Conservation (phyloP, 495 filamentous ascomycete species). For the Hypoxylon intermedium region DNA sequence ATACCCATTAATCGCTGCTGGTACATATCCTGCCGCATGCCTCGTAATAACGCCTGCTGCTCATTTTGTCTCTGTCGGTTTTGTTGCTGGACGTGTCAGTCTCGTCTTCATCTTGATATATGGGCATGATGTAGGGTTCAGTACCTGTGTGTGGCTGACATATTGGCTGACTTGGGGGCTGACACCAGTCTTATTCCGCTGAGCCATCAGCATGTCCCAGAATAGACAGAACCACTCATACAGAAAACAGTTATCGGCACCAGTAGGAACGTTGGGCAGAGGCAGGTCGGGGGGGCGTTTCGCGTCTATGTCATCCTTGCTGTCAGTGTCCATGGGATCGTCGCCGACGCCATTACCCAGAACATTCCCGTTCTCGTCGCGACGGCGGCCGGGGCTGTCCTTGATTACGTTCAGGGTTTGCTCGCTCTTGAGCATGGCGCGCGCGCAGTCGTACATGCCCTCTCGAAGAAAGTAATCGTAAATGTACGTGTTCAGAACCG, state of each 20-base stretch:
- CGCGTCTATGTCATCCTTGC: constrained; percentile 74
- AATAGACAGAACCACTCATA: constrained; percentile 96
- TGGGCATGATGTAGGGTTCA: constrained; percentile 24
- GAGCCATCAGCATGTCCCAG: constrained; percentile 90
- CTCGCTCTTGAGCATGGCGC: constrained; percentile 71
- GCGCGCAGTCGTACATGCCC: constrained; percentile 79
- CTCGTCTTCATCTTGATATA: neutral
- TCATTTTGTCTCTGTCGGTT: constrained; percentile 68
- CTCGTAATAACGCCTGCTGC: constrained; percentile 73
- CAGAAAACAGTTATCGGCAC: constrained; percentile 77
- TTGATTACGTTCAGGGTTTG: constrained; percentile 61
- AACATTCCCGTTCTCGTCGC: constrained; percentile 67
- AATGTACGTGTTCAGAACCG: constrained; percentile 87
- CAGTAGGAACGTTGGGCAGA: constrained; percentile 67
- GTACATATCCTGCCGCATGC: constrained; percentile 64
- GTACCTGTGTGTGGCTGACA: constrained; percentile 83
- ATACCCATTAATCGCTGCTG: constrained; percentile 65
- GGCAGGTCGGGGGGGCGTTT: constrained; percentile 83
- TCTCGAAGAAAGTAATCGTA: constrained; percentile 94
- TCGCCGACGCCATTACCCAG: constrained; percentile 77
- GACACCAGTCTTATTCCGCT: constrained; percentile 66
- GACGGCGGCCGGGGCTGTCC: constrained; percentile 65
- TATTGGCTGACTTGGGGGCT: constrained; percentile 68
- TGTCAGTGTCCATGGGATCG: constrained; percentile 81
- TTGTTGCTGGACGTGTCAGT: constrained; percentile 59